Base-by-base conservation (phyloP, 148 eudicot species). In the Chenopodium formosanum region DNA sequence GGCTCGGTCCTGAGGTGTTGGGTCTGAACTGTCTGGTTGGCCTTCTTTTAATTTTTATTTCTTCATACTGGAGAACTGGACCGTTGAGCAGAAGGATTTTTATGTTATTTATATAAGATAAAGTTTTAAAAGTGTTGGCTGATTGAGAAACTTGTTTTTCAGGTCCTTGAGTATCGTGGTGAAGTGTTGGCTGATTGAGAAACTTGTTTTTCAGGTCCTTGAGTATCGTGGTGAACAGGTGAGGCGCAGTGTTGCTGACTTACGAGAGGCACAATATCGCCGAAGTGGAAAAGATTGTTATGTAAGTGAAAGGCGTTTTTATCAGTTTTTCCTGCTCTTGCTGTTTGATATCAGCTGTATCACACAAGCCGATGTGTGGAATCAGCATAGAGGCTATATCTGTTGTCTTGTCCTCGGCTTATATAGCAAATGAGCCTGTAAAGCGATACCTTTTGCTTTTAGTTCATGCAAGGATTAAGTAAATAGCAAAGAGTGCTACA, bases 181-280 rank as follows among this genome's bases (percentile, higher is more conserved):
- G 98, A 96, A 90, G 23, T 23, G 23, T 23, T 23, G 23, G 23
- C 23, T 23, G 23, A 23, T 23, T 23, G 53, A 67, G 44, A 58
- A 40, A 66, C 5, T 78, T 64, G 46, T 77, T 65, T 70, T 82
- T 79, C 89, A 95, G 99, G 97, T 95, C 75, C 78, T 93, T 66
- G 99, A 96, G 83, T 96, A 96, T 86, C 95, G 94, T 76, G 99
- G 99, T 77, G 98, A 96, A 90, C 91, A 92, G 81, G 98, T 96
- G 80, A 88, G 98, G 88, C 92, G 92, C 66, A 90, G 91, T 74
- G 84, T 94, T 88, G 99, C 98, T 74, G 99, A 96, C 88, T 83
- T 92, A 76, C 89, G 99, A 87, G 99, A 94, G 85, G 89, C 89
- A 77, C 89, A 82, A 69, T 96, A 94, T 84, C 87, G 87, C 20